Base-by-base conservation (phyloP, 2,329 filamentous ascomycete genomes). In the Paraphoma sp. region DNA sequence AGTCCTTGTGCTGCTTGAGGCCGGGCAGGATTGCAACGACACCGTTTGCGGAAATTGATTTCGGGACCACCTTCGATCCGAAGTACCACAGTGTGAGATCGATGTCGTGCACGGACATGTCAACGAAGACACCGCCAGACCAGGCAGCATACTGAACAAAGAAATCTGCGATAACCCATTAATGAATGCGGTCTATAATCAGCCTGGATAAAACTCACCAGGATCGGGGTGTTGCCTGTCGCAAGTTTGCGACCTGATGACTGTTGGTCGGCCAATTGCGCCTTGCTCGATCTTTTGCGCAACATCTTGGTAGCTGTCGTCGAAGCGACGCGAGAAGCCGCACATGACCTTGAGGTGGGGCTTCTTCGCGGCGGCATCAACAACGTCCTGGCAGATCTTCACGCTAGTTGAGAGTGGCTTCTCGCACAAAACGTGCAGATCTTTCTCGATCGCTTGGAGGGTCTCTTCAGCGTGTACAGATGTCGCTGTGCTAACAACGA, bases 301-400 rank as follows among this genome's bases (percentile, higher is more conserved):
- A 2, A 74, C 74, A 48, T 78, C 74, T 4, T 71, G 69, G 62
- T 82, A 82, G 33, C 73, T 76, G 30, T 72, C 77, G 53, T 82
- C 80, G 55, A 82, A 82, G 3, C 80, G 74, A 4, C 80, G 71
- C 1, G 77, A 80, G 69, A 81, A 81, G 18, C 76, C 79, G 36
- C 70, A 73, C 78, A 81, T 81, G 52, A 81, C 73, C 59, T 79
- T 79, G 10, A 79, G 61, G 11, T 78, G 64, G 0, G 76, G 72
- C 40, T 73, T 67, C 43, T 70, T 69, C 51, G 69, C 71, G 18
- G 77, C 76, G 29, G 64, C 70, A 8, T 76, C 70, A 11, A 79
- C 69, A 5, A 79, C 72, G 29, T 69, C 52, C 33, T 61, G 56
- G 52, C 62, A 68, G 7, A 71, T 67, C 28, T 70, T 68, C 7